Evolutionary conservation across 371 early-diverging fungal species (phyloP).

Genomic region (Lichtheimia ramosa): DNA sequence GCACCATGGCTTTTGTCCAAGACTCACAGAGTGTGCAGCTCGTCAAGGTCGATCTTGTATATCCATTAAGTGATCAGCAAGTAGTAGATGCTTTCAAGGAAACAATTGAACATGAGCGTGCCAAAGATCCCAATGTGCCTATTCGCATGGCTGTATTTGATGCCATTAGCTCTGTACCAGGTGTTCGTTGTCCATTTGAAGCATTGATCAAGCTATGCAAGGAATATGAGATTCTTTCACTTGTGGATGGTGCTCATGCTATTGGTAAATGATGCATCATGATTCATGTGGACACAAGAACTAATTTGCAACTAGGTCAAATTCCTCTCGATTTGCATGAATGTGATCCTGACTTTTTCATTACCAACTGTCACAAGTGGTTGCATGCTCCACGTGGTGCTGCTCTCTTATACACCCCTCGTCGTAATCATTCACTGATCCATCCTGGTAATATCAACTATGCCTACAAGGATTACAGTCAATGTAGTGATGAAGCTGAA

Average conservation of each 20-base stretch:
- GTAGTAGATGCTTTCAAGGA: slow-evolving; percentile 26
- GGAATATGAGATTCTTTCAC: slow-evolving; percentile 52
- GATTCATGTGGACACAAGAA: too few species aligned
- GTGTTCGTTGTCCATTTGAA: slow-evolving; percentile 60
- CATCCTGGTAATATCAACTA: slow-evolving; percentile 56
- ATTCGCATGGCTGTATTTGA: slow-evolving; percentile 60
- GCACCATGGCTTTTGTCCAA: slow-evolving; percentile 31
- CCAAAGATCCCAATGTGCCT: slow-evolving; percentile 23
- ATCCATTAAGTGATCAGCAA: slow-evolving; percentile 33
- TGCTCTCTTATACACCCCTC: slow-evolving; percentile 59
- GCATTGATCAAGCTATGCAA: slow-evolving; percentile 45
- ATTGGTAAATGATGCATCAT: slow-evolving; percentile 32
- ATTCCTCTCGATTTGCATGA: slow-evolving; percentile 58
- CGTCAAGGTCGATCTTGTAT: slow-evolving; percentile 28
- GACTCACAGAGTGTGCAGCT: slow-evolving; percentile 34
- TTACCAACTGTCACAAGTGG: slow-evolving; percentile 80
- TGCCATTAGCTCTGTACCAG: slow-evolving; percentile 60
- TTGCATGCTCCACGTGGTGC: slow-evolving; percentile 60
- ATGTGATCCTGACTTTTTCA: slow-evolving; percentile 66
- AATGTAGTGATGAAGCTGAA: slow-evolving; percentile 7
- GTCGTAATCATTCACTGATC: slow-evolving; percentile 50
- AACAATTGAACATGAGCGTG: slow-evolving; percentile 18
- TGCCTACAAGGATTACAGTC: slow-evolving; percentile 28
- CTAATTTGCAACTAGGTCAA: slow-evolving; percentile 39
- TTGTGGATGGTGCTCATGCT: slow-evolving; percentile 76